Conservation (phyloP, 257 asterid species). For the Perilla frutescens region DNA sequence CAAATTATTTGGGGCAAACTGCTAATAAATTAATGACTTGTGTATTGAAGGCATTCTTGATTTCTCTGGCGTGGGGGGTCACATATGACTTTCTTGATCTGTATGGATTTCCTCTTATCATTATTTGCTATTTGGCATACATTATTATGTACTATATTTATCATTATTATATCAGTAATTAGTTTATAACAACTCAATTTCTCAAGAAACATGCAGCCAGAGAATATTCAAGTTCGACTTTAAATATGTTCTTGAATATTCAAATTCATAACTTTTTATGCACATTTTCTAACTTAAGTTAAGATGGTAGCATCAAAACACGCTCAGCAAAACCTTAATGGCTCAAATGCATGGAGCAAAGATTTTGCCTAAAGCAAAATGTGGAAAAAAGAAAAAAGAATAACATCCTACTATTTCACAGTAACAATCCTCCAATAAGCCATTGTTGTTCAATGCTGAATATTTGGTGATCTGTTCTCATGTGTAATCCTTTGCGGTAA, state of each 20-base stretch:
- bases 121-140: neutral
- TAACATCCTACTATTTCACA: slow-evolving; percentile 8
- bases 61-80: slow-evolving; percentile 1
- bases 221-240: too few relatives aligned
- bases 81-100: neutral
- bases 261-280: too few relatives aligned
- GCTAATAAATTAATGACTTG: slow-evolving; percentile 26
- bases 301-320: too few relatives aligned
- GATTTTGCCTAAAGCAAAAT: slow-evolving; percentile 9
- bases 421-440: neutral
- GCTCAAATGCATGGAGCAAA: neutral
- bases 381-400: neutral
- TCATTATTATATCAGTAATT: neutral
- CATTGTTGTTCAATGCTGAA: slow-evolving; percentile 41
- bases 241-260: too few relatives aligned
- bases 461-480: slow-evolving; percentile 68
- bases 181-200: neutral
- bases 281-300: neutral
- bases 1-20: slow-evolving; percentile 23
- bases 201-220: neutral
- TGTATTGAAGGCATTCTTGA: slow-evolving; percentile 9
- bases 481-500: slow-evolving; percentile 43
- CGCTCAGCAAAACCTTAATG: too few relatives aligned
- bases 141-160: neutral
- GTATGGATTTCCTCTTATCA: neutral